These are phyloP conservation scores for Torulaspora franciscae DNA, from an alignment of 805 yeast species.

Conservation along the genomic window DNA sequence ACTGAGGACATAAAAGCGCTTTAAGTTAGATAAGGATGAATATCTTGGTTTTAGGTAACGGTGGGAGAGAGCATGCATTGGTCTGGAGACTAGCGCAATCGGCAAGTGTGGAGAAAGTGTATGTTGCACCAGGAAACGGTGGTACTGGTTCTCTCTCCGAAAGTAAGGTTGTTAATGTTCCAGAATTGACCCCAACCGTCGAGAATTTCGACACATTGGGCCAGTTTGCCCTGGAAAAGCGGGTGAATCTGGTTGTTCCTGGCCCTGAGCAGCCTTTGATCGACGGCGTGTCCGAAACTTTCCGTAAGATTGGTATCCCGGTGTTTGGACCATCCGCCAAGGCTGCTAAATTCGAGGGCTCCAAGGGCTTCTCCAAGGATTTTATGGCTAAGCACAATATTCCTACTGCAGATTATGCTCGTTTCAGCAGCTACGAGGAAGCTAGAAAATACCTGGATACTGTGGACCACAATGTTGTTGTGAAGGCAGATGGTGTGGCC, in stretches of 20 bases:
- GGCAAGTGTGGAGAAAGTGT: slow-evolving; percentile 61
- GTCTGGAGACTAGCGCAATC: slow-evolving; percentile 89
- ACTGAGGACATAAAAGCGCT: background rate
- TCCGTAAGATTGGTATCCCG: slow-evolving; percentile 81
- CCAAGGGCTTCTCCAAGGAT: slow-evolving; percentile 88
- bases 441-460: slow-evolving; percentile 68
- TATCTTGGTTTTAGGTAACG: slow-evolving; percentile 87
- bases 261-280: slow-evolving; percentile 99
- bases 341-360: slow-evolving; percentile 95
- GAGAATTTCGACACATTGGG: slow-evolving; percentile 66
- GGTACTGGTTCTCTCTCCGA: slow-evolving; percentile 58
- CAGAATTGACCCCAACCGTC: slow-evolving; percentile 54
- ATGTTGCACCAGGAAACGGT: slow-evolving; percentile 96
- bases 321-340: slow-evolving; percentile 92
- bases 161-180: slow-evolving; percentile 61
- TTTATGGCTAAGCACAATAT: slow-evolving; percentile 89
- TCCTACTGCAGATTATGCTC: slow-evolving; percentile 89
- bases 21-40: slow-evolving; percentile 34
- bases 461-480: slow-evolving; percentile 72
- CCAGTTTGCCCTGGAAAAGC: slow-evolving; percentile 64
- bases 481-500: slow-evolving; percentile 97
- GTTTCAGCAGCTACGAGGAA: slow-evolving; percentile 68
- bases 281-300: slow-evolving; percentile 76
- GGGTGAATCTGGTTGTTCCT: slow-evolving; percentile 75
- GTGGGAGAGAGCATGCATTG: slow-evolving; percentile 98